Base-by-base conservation (phyloP, 257 asterid species). In the Galeopsis tetrahit region DNA sequence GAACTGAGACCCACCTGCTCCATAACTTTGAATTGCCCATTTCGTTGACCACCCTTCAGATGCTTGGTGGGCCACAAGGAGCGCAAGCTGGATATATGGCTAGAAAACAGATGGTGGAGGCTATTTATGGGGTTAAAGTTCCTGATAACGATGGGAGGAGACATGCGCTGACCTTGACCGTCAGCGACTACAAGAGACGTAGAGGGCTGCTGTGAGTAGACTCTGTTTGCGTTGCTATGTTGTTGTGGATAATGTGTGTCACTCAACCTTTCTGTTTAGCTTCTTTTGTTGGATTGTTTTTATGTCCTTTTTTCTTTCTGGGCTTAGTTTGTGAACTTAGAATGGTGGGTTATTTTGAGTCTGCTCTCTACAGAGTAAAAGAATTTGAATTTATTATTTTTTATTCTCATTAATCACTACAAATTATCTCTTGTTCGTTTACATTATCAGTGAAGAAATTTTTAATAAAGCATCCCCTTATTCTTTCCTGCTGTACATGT, bases 111-210 rank as follows among this genome's bases (percentile, higher is more conserved):
- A 82, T 81, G 84, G 82, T 89, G 17, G 99, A 94, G 78, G 96
- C 98, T 14, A 85, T 86, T 2, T 75, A 85, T 69, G 98, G 99
- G 55, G 80, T 82, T 71, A 80, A 82, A 63, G 97, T 94, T 68
- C 93, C 95, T 0, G 98, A 91, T 79, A 83, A 91, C 35, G 98
- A 94, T 69, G 99, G 98, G 51, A 87, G 93, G 86, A 80, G 97
- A 46, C 99, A 91, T 40, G 85, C 93, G 2, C 75, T 91, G 66
- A 91, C 99, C 69, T 77, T 94, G 90, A 85, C 91, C 4, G 92
- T 91, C 55, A 92, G 98, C 9, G 99, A 94, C 81, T 91, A 94
- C 74, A 94, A 91, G 88, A 83, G 99, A 61, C 74, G 99, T 69
- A 88, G 96, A 81, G 99, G 98, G 10, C 84, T 94, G 78, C 93